phyloP scores from a whole-genome alignment of 129 eudicot genomes.

The Flaveria robusta region DNA sequence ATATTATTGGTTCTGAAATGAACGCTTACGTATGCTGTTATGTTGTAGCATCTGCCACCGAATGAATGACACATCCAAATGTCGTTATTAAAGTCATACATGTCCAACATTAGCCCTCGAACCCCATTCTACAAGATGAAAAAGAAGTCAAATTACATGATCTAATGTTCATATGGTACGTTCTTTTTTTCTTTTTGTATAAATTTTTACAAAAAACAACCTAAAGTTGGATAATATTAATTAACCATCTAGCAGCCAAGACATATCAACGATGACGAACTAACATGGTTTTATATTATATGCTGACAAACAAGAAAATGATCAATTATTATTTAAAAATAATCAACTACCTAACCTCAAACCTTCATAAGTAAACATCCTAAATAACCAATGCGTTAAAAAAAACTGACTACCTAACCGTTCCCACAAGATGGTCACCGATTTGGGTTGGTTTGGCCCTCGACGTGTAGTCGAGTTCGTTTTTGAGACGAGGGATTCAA shows the following conservation, averaged over 20 bases:
- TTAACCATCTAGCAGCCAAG: conserved; percentile 15
- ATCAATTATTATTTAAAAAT: neutral
- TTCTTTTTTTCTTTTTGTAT: neutral
- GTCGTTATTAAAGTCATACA: conserved; percentile 89
- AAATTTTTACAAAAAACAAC: neutral
- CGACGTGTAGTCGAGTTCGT: neutral
- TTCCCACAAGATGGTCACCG: neutral
- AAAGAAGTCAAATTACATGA: neutral
- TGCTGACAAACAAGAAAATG: neutral
- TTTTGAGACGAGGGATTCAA: neutral
- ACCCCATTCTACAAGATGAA: conserved; percentile 74
- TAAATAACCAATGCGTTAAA: too few species aligned
- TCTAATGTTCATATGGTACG: neutral
- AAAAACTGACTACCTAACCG: too few species aligned
- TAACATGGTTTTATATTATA: neutral
- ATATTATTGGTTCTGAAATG: too few species aligned
- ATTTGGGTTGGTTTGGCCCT: neutral
- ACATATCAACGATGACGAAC: neutral
- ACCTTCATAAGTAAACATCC: too few species aligned
- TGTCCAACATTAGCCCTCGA: conserved; percentile 95
- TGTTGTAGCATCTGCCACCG: conserved; percentile 67
- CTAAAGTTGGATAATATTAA: neutral
- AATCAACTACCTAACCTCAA: neutral
- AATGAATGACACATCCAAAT: conserved; percentile 95
- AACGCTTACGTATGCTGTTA: conserved; percentile 82